A percentile compares a stretch with the other conserved stretches of the same genome.
phyloP scores from a whole-genome alignment of 2,329 filamentous ascomycete genomes.

The Hymenoscyphus fraxineus region DNA sequence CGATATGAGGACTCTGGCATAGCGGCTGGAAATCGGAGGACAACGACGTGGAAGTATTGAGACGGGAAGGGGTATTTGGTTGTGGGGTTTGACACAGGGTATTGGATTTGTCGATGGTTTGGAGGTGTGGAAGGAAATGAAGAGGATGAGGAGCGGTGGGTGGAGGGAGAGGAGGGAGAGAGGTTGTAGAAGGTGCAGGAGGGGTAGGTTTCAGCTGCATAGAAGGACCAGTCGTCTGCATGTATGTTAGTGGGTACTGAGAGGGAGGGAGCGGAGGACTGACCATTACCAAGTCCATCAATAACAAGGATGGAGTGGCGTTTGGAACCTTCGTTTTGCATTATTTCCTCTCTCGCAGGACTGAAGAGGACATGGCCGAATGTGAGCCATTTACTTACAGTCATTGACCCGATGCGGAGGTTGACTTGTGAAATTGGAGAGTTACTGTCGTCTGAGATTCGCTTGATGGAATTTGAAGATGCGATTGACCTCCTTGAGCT shows the following conservation, averaged over 20 bases:
- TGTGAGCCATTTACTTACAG: conserved; percentile 82
- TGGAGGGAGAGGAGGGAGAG: conserved; percentile 48
- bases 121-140: conserved; percentile 55
- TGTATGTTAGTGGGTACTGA: conserved; percentile 14
- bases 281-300: conserved; percentile 74
- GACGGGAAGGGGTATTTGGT: conserved; percentile 71
- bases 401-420: conserved; percentile 74
- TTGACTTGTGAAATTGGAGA: conserved; percentile 69
- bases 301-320: conserved; percentile 68
- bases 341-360: conserved; percentile 68
- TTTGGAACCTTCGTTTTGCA: conserved; percentile 49
- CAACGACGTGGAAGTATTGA: conserved; percentile 71
- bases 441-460: conserved; percentile 45
- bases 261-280: conserved; percentile 12
- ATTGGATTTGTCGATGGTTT: conserved; percentile 74
- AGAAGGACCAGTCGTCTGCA: conserved; percentile 77
- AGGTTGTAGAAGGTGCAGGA: conserved; percentile 74
- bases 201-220: conserved; percentile 76
- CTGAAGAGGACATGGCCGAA: conserved; percentile 83
- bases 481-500: conserved; percentile 23
- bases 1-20: conserved; percentile 65
- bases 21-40: conserved; percentile 72
- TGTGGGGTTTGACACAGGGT: conserved; percentile 43
- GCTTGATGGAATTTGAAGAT: conserved; percentile 25
- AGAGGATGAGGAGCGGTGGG: conserved; percentile 38